Percentiles rank a stretch among this genome's conserved stretches.
These are phyloP conservation scores for Tolypocladium ovalisporum DNA, from an alignment of 2,329 filamentous ascomycete genomes.

Conservation along the genomic window DNA sequence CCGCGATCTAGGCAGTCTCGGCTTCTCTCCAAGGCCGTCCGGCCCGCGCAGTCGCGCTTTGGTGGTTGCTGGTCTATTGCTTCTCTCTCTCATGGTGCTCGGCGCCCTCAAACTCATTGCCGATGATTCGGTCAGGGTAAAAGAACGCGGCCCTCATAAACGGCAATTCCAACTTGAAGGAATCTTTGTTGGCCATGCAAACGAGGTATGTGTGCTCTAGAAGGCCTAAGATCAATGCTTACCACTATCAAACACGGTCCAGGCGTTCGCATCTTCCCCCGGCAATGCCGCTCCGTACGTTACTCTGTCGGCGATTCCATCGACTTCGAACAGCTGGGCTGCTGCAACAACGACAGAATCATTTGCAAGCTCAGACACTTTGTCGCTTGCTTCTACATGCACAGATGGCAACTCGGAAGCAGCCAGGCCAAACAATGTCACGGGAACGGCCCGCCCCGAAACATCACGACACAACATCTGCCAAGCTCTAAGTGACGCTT, in stretches of 20 bases:
- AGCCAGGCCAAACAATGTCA: background rate
- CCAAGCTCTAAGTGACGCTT: constrained; percentile 6
- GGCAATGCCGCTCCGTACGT: background rate
- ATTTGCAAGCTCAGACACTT: background rate
- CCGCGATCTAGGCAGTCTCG: background rate
- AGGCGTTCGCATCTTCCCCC: background rate
- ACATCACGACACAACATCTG: constrained; percentile 1
- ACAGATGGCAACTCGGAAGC: background rate
- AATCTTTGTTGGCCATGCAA: constrained; percentile 4
- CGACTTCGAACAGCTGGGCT: background rate
- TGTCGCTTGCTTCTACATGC: background rate
- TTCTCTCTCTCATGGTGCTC: constrained; percentile 3
- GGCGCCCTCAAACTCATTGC: constrained; percentile 3
- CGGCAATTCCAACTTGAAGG: constrained; percentile 15
- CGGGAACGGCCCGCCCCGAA: background rate
- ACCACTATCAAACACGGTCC: background rate
- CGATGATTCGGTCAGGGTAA: background rate
- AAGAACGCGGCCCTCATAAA: constrained; percentile 2
- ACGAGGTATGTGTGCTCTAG: constrained; percentile 4
- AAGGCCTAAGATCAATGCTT: background rate
- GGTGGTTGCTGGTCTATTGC: constrained; percentile 2
- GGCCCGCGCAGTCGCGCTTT: background rate
- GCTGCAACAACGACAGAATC: background rate
- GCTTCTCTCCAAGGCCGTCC: background rate
- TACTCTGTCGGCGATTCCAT: background rate